Evolutionary conservation across 257 asterid genomes (phyloP), one percentile per base, ranked within the genome.

Genomic region (Nicotiana tabacum): DNA sequence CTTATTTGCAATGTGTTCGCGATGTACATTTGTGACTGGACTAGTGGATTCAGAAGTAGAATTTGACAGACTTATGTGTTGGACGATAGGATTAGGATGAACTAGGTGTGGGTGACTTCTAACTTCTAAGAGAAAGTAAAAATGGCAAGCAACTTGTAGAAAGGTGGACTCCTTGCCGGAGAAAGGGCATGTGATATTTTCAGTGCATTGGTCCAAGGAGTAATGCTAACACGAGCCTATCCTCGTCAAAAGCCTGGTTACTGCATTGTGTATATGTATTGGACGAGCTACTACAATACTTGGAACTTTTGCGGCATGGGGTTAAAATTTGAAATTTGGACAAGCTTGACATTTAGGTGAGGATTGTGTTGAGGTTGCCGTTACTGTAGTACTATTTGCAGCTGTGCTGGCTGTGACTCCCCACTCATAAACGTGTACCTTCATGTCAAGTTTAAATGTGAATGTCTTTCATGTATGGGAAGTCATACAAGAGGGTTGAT

Each of bases 11-110:
- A 72, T 48, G 78, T 72, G 7, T 72, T 72, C 0, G 10, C 21
- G 21, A 72, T 46, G 78, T 46, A 24, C 24, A 53, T 53, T 53
- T 48, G 62, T 48, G 62, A 24, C 39, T 74, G 39, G 78, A 72
- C 48, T 72, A 46, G 12, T 46, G 79, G 43, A 48, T 27, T 74
- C 62, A 74, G 80, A 74, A 74, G 15, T 74, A 74, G 80, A 74
- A 48, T 24, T 72, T 74, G 79, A 13, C 27, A 13, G 79, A 13
- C 37, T 24, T 74, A 27, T 48, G 79, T 24, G 13, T 48, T 48
- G 60, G 60, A 74, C 15, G 2, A 15, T n/a, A 43, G 58, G n/a
- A 70, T 70, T 39, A 4, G 76, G 12, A 32, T 70, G 80, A 51
- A 74, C 64, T 46, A 13, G 80, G 80, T 29, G 15, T 48, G 27